phyloP scores from a whole-genome alignment of 2,329 filamentous ascomycete genomes.

The Ophiosphaerella herpotricha region DNA sequence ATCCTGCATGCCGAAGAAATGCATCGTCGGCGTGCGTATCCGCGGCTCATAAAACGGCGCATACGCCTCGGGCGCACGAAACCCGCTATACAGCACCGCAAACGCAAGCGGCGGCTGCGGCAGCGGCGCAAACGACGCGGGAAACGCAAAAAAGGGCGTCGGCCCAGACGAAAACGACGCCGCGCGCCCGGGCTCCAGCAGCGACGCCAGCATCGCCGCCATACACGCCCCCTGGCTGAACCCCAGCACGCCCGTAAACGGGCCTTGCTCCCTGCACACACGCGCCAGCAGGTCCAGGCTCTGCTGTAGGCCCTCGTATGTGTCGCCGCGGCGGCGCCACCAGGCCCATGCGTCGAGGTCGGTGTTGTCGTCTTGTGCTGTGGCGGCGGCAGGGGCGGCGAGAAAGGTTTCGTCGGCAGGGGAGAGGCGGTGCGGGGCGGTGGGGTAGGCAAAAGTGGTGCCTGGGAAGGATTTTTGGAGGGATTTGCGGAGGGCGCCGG shows the following conservation, averaged over 20 bases:
- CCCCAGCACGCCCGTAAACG: conserved; percentile 44
- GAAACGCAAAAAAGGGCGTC: conserved; percentile 51
- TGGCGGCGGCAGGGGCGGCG: too few species aligned
- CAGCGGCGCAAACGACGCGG: conserved; percentile 48
- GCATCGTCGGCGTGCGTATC: conserved; percentile 76
- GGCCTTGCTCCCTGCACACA: conserved; percentile 34
- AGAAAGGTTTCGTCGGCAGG: conserved; percentile 60
- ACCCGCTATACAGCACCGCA: conserved; percentile 77
- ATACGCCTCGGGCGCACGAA: conserved; percentile 68
- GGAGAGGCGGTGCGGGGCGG: conserved; percentile 50
- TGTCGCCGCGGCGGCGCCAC: conserved; percentile 67
- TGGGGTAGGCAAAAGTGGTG: conserved; percentile 54
- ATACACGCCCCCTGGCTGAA: conserved; percentile 55
- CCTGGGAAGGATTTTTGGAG: conserved; percentile 73
- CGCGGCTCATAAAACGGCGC: conserved; percentile 73
- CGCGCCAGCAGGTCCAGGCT: conserved; percentile 54
- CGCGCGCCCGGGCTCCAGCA: conserved; percentile 64
- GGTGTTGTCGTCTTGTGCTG: conserved; percentile 11
- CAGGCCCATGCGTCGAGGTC: conserved; percentile 77
- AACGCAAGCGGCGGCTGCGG: conserved; percentile 68
- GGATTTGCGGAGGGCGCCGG: conserved; percentile 81
- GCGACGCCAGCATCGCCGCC: conserved; percentile 71
- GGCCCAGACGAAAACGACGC: conserved; percentile 20
- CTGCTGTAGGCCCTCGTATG: too few species aligned
- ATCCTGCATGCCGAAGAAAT: conserved; percentile 83